phyloP scores from a whole-genome alignment of 2,329 filamentous ascomycete species.

The Penicillium brevicompactum region DNA sequence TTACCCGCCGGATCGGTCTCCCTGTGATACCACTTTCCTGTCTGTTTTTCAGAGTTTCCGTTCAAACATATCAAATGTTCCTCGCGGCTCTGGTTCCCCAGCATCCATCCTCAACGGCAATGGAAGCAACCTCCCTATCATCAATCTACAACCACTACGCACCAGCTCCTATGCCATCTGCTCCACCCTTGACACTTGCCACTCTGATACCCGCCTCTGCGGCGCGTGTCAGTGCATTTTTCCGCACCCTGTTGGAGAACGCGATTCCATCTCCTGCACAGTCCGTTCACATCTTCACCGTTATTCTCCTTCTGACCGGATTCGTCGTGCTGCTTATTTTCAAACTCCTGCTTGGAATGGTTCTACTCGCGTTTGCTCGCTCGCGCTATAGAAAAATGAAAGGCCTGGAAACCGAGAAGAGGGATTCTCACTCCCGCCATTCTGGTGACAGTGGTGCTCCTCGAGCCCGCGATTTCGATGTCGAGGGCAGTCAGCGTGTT shows the following conservation, averaged over 20 bases:
- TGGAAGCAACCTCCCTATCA: slow-evolving; percentile 41
- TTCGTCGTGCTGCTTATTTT: slow-evolving; percentile 83
- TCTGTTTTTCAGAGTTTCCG: slow-evolving; percentile 87
- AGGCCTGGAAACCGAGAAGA: slow-evolving; percentile 54
- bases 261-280: slow-evolving; percentile 45
- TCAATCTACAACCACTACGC: slow-evolving; percentile 51
- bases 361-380: slow-evolving; percentile 76
- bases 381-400: slow-evolving; percentile 82
- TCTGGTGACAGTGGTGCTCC: slow-evolving; percentile 17
- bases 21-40: slow-evolving; percentile 92
- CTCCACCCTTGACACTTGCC: slow-evolving; percentile 59
- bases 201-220: slow-evolving; percentile 61
- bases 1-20: slow-evolving; percentile 85
- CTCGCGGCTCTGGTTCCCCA: slow-evolving; percentile 81
- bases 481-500: slow-evolving; percentile 72
- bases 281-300: slow-evolving; percentile 58
- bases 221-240: slow-evolving; percentile 39
- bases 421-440: not conserved
- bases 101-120: slow-evolving; percentile 55
- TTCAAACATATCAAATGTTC: slow-evolving; percentile 99
- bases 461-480: slow-evolving; percentile 52
- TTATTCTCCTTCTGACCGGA: slow-evolving; percentile 79
- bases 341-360: slow-evolving; percentile 87
- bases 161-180: slow-evolving; percentile 68
- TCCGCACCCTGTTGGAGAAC: slow-evolving; percentile 44